Conservation (phyloP, 495 filamentous ascomycete species). For the Penicillium argentinense region DNA sequence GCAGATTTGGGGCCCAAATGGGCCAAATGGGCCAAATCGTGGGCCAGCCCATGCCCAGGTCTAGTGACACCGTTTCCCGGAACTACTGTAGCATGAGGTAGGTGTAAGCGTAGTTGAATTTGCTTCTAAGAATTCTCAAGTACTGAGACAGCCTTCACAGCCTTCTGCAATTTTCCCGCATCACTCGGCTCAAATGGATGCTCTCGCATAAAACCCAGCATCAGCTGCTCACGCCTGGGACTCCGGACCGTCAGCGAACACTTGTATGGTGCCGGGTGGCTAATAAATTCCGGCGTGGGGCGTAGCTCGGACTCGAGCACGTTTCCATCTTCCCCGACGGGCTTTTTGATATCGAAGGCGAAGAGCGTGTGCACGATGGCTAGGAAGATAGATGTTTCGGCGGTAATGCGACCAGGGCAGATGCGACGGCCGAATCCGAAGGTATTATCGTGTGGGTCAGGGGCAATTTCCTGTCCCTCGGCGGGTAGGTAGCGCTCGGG, state of each 20-base stretch:
- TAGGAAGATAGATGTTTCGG: slow-evolving; percentile 37
- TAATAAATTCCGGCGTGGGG: background rate
- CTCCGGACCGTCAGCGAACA: background rate
- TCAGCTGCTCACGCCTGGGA: background rate
- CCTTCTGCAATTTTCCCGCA: background rate
- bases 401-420: slow-evolving; percentile 38
- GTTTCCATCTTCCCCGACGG: slow-evolving; percentile 10
- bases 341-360: slow-evolving; percentile 37
- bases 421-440: slow-evolving; percentile 44
- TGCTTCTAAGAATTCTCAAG: too few relatives aligned
- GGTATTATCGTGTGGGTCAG: slow-evolving; percentile 25
- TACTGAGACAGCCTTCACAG: background rate
- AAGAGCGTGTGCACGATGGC: slow-evolving; percentile 34
- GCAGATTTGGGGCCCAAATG: too few relatives aligned
- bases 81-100: too few relatives aligned
- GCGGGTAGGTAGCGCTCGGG: slow-evolving; percentile 34
- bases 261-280: background rate
- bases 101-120: too few relatives aligned
- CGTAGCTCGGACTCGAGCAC: background rate
- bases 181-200: background rate
- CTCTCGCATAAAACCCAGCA: background rate
- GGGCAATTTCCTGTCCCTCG: slow-evolving; percentile 19
- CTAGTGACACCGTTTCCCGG: too few relatives aligned
- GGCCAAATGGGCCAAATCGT: too few relatives aligned
- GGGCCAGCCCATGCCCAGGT: too few relatives aligned